A percentile compares a stretch with the other conserved stretches of the same genome.
phyloP scores from a whole-genome alignment of 495 filamentous ascomycete genomes.

The Penicillium atrosanguineum region DNA sequence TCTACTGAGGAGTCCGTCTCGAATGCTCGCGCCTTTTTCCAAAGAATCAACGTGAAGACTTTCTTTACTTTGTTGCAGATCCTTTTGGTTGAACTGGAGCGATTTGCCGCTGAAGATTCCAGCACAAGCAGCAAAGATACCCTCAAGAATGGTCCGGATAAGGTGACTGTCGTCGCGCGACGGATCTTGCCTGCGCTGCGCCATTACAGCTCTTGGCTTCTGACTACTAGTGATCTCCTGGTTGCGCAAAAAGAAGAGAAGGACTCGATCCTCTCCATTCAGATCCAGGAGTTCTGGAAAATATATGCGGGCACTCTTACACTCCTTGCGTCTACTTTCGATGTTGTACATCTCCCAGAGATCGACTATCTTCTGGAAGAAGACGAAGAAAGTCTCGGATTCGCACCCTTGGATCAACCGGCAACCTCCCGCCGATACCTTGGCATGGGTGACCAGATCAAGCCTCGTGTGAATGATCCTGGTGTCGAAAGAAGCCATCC shows the following conservation, averaged over 20 bases:
- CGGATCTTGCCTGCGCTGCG: conserved; percentile 68
- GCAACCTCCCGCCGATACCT: conserved; percentile 50
- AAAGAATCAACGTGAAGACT: conserved; percentile 78
- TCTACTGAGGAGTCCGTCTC: conserved; percentile 47
- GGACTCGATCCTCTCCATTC: conserved; percentile 53
- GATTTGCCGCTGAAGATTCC: conserved; percentile 50
- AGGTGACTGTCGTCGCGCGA: conserved; percentile 59
- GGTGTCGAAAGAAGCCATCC: conserved; percentile 58
- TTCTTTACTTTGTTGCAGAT: conserved; percentile 75
- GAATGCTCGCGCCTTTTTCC: conserved; percentile 66
- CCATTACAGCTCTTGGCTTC: conserved; percentile 72
- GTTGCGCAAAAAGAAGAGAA: conserved; percentile 53
- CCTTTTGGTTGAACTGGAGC: conserved; percentile 65
- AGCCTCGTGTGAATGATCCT: conserved; percentile 54
- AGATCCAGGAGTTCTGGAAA: conserved; percentile 68
- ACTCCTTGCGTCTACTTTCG: conserved; percentile 59
- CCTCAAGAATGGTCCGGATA: conserved; percentile 44
- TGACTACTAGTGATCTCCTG: conserved; percentile 48
- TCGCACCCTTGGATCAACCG: conserved; percentile 60
- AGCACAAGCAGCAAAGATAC: conserved; percentile 28
- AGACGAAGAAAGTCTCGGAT: conserved; percentile 73
- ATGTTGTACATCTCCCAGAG: conserved; percentile 52
- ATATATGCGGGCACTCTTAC: conserved; percentile 67
- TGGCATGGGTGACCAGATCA: conserved; percentile 39
- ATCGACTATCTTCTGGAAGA: conserved; percentile 73